Evolutionary conservation across 1,284 basidiomycete genomes (phyloP).

Genomic region (Ganoderma sinense): DNA sequence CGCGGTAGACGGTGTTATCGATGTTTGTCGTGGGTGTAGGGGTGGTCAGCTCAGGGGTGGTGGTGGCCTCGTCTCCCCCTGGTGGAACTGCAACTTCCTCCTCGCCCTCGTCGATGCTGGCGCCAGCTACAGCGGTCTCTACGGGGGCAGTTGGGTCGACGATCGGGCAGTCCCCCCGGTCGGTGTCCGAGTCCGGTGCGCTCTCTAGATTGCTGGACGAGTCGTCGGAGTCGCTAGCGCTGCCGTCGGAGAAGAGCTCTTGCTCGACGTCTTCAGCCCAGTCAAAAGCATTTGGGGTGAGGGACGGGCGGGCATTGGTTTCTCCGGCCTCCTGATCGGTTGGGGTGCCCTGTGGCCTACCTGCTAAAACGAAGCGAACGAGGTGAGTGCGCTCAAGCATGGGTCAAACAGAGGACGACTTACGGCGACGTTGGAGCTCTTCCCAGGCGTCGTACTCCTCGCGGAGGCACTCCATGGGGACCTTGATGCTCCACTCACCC

Average conservation of each 20-base stretch:
- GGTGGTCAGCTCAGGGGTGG: not conserved
- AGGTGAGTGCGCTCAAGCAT: not conserved
- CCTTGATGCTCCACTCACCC: conserved; percentile 5
- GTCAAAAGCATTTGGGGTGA: not conserved
- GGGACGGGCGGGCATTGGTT: not conserved
- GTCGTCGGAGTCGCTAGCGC: not conserved
- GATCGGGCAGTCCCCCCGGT: not conserved
- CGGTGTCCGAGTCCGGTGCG: not conserved
- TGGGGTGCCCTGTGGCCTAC: not conserved
- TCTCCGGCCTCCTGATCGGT: too few species aligned
- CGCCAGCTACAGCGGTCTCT: not conserved
- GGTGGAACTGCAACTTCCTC: not conserved
- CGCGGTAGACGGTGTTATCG: not conserved
- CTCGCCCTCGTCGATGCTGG: not conserved
- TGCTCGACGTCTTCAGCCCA: conserved; percentile 1
- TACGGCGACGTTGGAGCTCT: not conserved
- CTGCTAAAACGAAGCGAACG: not conserved
- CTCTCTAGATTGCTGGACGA: not conserved
- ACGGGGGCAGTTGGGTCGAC: not conserved
- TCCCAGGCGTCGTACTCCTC: conserved; percentile 4
- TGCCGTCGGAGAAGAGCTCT: not conserved
- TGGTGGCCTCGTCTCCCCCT: not conserved
- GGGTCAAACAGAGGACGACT: not conserved
- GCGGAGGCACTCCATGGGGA: not conserved
- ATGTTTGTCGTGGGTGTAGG: not conserved